phyloP scores from a whole-genome alignment of 441 rosid species.

The Pelargonium australe region DNA sequence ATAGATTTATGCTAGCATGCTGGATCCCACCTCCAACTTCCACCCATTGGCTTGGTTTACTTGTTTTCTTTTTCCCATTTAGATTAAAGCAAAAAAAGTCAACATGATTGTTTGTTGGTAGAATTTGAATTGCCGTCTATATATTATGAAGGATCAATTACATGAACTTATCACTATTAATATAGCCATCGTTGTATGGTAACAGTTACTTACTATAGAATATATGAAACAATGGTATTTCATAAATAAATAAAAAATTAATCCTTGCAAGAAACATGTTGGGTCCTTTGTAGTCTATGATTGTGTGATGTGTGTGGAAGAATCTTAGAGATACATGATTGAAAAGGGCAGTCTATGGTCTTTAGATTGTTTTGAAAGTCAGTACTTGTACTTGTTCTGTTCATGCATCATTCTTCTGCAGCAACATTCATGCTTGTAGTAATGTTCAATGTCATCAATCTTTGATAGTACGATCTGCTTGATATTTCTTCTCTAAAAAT shows the following conservation, averaged over 20 bases:
- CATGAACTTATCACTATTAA: too few relatives aligned
- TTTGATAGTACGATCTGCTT: background rate
- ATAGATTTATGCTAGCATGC: too few relatives aligned
- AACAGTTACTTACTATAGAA: background rate
- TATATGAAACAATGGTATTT: conserved; percentile 1
- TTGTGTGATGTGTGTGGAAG: background rate
- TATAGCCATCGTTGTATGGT: too few relatives aligned
- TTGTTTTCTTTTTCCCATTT: too few relatives aligned
- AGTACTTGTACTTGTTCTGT: background rate
- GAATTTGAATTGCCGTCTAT: too few relatives aligned
- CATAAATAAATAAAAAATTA: background rate
- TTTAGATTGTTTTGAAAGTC: background rate
- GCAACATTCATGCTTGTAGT: background rate
- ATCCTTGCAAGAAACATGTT: background rate
- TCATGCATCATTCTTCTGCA: background rate
- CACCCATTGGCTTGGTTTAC: too few relatives aligned
- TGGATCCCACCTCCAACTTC: too few relatives aligned
- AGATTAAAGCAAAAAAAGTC: too few relatives aligned
- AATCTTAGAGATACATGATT: background rate
- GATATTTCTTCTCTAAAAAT: background rate
- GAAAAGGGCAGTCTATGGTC: background rate
- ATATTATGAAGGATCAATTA: too few relatives aligned
- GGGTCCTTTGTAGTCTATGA: background rate
- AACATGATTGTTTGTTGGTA: too few relatives aligned
- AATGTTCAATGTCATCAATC: background rate